phyloP scores from a whole-genome alignment of 345 rosid genomes.

The Cardamine resedifolia region DNA sequence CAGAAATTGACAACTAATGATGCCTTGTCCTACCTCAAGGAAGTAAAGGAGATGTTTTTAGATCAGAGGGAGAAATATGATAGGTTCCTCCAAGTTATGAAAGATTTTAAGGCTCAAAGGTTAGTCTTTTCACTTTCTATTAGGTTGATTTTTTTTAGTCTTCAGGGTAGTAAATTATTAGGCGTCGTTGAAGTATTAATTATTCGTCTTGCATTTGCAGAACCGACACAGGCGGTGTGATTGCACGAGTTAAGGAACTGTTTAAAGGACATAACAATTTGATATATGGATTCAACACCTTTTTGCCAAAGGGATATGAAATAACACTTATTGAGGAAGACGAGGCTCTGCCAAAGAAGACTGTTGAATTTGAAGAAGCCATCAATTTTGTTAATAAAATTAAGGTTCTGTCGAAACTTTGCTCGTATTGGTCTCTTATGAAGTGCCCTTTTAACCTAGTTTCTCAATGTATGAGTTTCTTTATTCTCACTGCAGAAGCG shows the following conservation, averaged over 20 bases:
- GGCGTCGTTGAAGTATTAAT: not conserved
- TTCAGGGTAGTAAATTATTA: not conserved
- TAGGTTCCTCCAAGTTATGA: conserved; percentile 87
- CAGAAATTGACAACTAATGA: conserved; percentile 83
- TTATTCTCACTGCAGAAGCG: conserved; percentile 64
- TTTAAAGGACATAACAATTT: conserved; percentile 90
- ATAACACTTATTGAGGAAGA: conserved; percentile 73
- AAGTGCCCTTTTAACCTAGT: not conserved
- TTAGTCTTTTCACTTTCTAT: conserved; percentile 18
- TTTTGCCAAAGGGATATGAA: conserved; percentile 93
- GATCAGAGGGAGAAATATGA: conserved; percentile 87
- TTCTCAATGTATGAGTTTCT: conserved; percentile 5
- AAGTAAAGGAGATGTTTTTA: conserved; percentile 91
- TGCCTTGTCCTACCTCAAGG: conserved; percentile 77
- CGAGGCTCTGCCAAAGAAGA: conserved; percentile 58
- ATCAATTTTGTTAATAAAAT: conserved; percentile 76
- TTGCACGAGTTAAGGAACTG: conserved; percentile 87
- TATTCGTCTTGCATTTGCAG: conserved; percentile 45
- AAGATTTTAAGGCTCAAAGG: conserved; percentile 98
- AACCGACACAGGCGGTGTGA: conserved; percentile 93
- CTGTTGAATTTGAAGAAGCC: conserved; percentile 89
- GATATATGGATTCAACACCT: conserved; percentile 89
- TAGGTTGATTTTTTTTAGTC: not conserved
- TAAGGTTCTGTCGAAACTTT: conserved; percentile 49
- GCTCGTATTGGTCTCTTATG: not conserved